Evolutionary conservation across 371 early-diverging fungal species (phyloP).

Genomic region (Funneliformis caledonium): DNA sequence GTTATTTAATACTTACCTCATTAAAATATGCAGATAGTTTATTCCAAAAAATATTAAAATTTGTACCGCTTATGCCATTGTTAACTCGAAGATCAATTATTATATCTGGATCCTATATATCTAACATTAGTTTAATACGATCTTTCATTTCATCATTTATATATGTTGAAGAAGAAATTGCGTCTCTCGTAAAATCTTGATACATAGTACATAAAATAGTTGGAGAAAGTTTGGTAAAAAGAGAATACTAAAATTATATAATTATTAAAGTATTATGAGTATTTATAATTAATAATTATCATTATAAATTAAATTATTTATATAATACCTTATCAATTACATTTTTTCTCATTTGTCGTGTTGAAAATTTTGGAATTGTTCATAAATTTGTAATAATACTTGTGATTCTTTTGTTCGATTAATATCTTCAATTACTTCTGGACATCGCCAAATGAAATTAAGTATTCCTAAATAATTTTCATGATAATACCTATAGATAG

Average conservation of each 20-base stretch:
- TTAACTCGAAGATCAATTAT: neutral
- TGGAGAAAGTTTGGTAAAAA: neutral
- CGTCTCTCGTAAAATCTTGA: neutral
- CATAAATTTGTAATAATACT: neutral
- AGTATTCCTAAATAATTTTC: too few relatives aligned
- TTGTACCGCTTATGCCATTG: neutral
- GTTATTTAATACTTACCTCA: neutral
- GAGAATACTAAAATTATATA: slow-evolving; percentile 7
- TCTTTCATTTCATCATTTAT: neutral
- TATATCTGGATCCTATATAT: neutral
- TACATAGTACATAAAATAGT: neutral
- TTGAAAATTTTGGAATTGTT: neutral
- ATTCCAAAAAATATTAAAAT: slow-evolving; percentile 13
- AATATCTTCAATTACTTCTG: too few relatives aligned
- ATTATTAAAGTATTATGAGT: neutral
- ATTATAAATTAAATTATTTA: too few relatives aligned
- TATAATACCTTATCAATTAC: neutral
- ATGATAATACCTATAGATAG: too few relatives aligned
- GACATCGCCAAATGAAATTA: too few relatives aligned
- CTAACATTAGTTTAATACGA: neutral
- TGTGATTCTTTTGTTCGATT: neutral
- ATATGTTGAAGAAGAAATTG: too few relatives aligned
- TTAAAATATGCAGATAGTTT: neutral
- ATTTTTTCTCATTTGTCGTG: neutral
- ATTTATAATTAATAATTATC: too few relatives aligned